Evolutionary conservation across 2,329 filamentous ascomycete genomes (phyloP).

Genomic region (Xylaria sp.): DNA sequence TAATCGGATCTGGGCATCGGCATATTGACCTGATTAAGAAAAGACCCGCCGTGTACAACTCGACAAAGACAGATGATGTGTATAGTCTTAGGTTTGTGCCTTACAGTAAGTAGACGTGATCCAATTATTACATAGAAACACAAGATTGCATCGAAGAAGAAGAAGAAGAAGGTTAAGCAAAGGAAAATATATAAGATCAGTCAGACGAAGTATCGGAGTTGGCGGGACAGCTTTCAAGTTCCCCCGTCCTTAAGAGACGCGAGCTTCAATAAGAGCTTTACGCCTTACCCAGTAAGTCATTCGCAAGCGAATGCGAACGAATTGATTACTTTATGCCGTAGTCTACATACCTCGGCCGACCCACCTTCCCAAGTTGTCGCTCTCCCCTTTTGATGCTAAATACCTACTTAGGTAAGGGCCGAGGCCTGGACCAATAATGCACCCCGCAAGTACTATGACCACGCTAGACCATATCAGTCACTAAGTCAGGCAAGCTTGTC

Average conservation of each 20-base stretch:
- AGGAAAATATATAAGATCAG: constrained; percentile 2
- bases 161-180: not conserved
- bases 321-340: constrained; percentile 2
- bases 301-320: constrained; percentile 23
- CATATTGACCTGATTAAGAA: constrained; percentile 61
- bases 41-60: constrained; percentile 21
- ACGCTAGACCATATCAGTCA: constrained; percentile 2
- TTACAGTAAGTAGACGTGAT: not conserved
- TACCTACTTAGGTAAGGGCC: too few species aligned
- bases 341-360: constrained; percentile 31
- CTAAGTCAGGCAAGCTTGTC: constrained; percentile 2
- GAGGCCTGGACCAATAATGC: constrained; percentile 39
- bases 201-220: not conserved
- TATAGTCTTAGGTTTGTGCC: constrained; percentile 1
- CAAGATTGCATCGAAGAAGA: not conserved
- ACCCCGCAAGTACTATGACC: constrained; percentile 34
- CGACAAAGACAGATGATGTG: constrained; percentile 18
- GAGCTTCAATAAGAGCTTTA: constrained; percentile 4
- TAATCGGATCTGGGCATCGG: constrained; percentile 77
- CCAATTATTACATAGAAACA: not conserved
- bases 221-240: not conserved
- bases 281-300: constrained; percentile 11
- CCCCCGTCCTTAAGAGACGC: constrained; percentile 2
- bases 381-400: not conserved
- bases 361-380: constrained; percentile 18